Evolutionary conservation across 1,284 basidiomycete genomes (phyloP).

Genomic region (Volvariella surrecta): DNA sequence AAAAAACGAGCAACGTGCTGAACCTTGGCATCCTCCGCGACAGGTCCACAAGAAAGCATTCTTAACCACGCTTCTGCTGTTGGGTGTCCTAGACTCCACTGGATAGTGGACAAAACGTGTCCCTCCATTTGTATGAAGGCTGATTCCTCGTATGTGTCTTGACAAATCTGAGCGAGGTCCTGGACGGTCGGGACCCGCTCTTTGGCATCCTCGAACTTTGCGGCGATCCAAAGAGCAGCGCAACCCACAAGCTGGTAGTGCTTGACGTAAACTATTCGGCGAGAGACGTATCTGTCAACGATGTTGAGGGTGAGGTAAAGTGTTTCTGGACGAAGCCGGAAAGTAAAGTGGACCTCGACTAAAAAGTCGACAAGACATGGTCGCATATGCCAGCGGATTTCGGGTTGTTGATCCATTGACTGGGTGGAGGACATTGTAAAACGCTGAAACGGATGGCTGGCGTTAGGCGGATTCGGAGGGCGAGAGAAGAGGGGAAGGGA

Average conservation of each 20-base stretch:
- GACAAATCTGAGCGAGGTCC: conserved; percentile 92
- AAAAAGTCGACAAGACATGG: conserved; percentile 98
- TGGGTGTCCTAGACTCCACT: conserved; percentile 96
- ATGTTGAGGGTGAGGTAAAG: conserved; percentile 98
- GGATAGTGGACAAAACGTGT: conserved; percentile 92
- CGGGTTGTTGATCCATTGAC: conserved; percentile 98
- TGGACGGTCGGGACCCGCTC: conserved; percentile 94
- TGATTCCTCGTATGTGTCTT: conserved; percentile 90
- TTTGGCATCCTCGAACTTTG: conserved; percentile 99
- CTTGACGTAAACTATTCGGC: conserved; percentile 97
- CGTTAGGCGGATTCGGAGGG: conserved; percentile 11
- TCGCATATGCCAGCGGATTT: conserved; percentile 98
- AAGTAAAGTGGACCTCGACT: conserved; percentile 96
- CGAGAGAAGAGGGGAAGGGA: conserved; percentile 7
- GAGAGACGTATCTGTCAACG: conserved; percentile 97
- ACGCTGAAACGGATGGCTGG: conserved; percentile 36
- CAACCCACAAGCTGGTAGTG: conserved; percentile 99
- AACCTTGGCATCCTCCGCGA: conserved; percentile 79
- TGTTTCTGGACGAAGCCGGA: conserved; percentile 95
- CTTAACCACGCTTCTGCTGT: conserved; percentile 97
- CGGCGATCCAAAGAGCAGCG: conserved; percentile 96
- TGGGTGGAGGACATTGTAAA: conserved; percentile 84
- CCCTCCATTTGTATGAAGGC: conserved; percentile 98
- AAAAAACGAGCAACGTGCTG: conserved; percentile 94
- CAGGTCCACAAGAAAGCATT: conserved; percentile 62